Evolutionary conservation across 2,329 filamentous ascomycete genomes (phyloP).

Genomic region (Fusarium agapanthi): DNA sequence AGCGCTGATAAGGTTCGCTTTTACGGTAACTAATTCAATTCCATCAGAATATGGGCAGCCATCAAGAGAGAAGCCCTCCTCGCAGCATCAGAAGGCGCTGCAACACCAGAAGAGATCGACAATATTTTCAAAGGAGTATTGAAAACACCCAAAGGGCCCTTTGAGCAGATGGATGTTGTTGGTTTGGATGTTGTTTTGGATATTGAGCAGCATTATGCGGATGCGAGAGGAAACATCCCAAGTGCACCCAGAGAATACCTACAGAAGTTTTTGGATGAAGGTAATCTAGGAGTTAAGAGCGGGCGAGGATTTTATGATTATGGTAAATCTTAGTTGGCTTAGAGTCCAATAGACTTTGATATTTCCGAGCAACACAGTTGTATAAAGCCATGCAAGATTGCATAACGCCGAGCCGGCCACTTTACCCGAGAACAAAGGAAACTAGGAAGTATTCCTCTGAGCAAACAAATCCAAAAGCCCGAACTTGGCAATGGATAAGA

Average conservation of each 20-base stretch:
- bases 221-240: conserved; percentile 37
- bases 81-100: conserved; percentile 43
- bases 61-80: conserved; percentile 46
- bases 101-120: conserved; percentile 45
- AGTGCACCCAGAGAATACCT: conserved; percentile 40
- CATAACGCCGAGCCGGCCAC: neutral
- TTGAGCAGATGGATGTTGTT: conserved; percentile 46
- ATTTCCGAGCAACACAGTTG: neutral
- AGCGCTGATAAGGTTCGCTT: fast-evolving
- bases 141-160: conserved; percentile 45
- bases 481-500: neutral
- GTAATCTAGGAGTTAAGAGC: conserved; percentile 43
- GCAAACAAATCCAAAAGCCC: neutral
- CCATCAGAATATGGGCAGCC: conserved; percentile 44
- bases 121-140: conserved; percentile 44
- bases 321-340: neutral
- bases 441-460: neutral
- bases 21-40: neutral
- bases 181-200: conserved; percentile 45
- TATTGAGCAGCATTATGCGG: conserved; percentile 46
- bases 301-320: conserved; percentile 44
- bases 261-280: conserved; percentile 31
- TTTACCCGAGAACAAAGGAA: neutral
- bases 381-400: neutral
- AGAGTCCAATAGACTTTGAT: neutral